A percentile compares a stretch with the other conserved stretches of the same genome.
Conservation (phyloP, 345 rosid genomes). For the Eutrema heterophyllum region DNA sequence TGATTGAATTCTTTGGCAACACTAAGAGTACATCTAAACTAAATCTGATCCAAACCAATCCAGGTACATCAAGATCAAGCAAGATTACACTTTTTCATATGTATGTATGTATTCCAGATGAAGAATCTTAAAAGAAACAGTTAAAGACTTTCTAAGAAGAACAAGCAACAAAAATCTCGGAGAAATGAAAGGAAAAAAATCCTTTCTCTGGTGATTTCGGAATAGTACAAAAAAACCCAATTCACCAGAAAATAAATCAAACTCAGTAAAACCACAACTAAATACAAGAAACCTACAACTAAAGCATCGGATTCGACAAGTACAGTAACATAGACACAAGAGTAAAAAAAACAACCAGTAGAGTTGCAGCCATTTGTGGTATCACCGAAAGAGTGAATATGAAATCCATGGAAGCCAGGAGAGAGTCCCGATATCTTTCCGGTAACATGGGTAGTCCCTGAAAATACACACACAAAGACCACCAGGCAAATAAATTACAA, state of each 20-base stretch:
- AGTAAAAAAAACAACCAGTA: conserved; percentile 44
- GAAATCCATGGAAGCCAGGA: conserved; percentile 88
- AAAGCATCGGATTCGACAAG: not conserved
- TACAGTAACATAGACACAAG: not conserved
- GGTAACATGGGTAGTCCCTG: conserved; percentile 72
- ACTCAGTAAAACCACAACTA: not conserved
- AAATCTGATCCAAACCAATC: conserved; percentile 5
- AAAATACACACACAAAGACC: not conserved
- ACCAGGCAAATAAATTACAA: not conserved
- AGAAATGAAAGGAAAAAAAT: not conserved
- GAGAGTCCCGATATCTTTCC: conserved; percentile 73
- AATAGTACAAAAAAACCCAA: not conserved
- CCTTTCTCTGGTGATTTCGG: not conserved
- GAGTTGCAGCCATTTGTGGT: conserved; percentile 96
- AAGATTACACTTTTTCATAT: not conserved
- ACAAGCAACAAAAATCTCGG: not conserved
- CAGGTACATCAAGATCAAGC: not conserved
- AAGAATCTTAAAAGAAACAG: not conserved
- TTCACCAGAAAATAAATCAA: not conserved
- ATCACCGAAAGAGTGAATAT: conserved; percentile 89
- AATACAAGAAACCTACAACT: not conserved
- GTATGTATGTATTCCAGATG: not conserved
- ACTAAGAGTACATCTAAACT: not conserved
- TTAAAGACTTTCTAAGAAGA: not conserved
- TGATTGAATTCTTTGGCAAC: not conserved